Percentiles rank a stretch among this genome's conserved stretches.
These are phyloP conservation scores for Elongisporangium undulatum DNA, from an alignment of 352 stramenopile genomes.

Conservation along the genomic window DNA sequence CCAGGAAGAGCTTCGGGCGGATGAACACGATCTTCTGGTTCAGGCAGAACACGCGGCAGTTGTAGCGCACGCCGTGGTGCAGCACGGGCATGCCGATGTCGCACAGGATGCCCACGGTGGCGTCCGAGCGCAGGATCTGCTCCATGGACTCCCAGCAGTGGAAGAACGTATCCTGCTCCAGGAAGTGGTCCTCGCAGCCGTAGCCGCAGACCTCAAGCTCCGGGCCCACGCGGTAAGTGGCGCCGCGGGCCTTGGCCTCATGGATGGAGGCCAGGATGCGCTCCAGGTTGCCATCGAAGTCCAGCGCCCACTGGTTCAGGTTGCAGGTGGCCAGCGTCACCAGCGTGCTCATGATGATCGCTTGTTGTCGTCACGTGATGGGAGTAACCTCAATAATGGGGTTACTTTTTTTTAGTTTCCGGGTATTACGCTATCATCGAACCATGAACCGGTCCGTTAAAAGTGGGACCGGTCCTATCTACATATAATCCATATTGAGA, in stretches of 20 bases:
- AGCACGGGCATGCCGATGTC: constrained; percentile 98
- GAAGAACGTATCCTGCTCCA: constrained; percentile 97
- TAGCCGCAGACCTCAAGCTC: constrained; percentile 99
- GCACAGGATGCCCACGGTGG: constrained; percentile 93
- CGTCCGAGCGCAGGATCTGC: constrained; percentile 77
- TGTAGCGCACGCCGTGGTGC: constrained; percentile 96
- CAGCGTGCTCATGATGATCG: constrained; percentile 59
- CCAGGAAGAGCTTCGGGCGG: constrained; percentile 91
- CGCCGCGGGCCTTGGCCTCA: constrained; percentile 80
- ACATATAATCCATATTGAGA: no score
- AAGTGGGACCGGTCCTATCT: not conserved
- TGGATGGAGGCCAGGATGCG: constrained; percentile 90
- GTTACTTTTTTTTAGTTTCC: not conserved
- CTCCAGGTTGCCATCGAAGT: constrained; percentile 98
- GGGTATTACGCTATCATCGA: no score
- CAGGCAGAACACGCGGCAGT: constrained; percentile 95
- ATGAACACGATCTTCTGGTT: constrained; percentile 95
- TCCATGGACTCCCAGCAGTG: constrained; percentile 97
- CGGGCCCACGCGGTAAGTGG: constrained; percentile 92
- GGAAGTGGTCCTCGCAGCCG: constrained; percentile 99
- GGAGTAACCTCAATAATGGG: not conserved
- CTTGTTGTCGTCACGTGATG: not conserved
- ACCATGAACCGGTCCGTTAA: not conserved
- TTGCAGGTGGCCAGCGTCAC: constrained; percentile 98
- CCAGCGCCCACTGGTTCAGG: constrained; percentile 98